These are phyloP conservation scores for Castanospermum australe DNA, from an alignment of 306 rosid genomes.

Conservation along the genomic window DNA sequence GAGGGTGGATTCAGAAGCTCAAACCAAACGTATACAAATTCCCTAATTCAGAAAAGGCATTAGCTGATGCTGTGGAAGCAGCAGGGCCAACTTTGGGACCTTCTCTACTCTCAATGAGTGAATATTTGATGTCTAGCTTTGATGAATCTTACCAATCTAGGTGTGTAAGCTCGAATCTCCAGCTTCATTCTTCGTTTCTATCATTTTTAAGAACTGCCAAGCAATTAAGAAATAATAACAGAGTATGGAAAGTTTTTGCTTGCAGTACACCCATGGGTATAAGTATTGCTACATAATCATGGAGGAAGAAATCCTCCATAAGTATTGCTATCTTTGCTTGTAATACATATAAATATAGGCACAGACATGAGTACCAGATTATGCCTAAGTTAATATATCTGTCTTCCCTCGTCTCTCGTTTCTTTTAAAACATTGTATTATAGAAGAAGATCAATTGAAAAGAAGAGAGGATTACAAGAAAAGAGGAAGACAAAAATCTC, in stretches of 20 bases:
- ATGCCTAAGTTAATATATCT: background rate
- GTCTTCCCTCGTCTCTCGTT: background rate
- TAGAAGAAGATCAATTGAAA: background rate
- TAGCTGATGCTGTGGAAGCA: slow-evolving; percentile 73
- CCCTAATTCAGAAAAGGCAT: slow-evolving; percentile 74
- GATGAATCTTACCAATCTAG: slow-evolving; percentile 96
- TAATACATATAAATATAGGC: background rate
- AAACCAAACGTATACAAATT: slow-evolving; percentile 66
- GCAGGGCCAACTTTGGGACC: slow-evolving; percentile 94
- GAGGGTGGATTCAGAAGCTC: slow-evolving; percentile 80
- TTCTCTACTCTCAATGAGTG: slow-evolving; percentile 80
- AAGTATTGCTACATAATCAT: background rate
- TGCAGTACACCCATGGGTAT: slow-evolving; percentile 14
- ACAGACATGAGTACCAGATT: background rate
- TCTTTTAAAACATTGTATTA: background rate
- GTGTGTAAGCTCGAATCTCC: slow-evolving; percentile 42
- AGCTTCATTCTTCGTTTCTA: slow-evolving; percentile 1
- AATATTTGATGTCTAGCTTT: slow-evolving; percentile 97
- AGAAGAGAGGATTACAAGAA: background rate
- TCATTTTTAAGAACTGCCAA: background rate
- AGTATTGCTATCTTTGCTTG: too few species aligned
- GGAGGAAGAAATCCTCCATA: too few species aligned
- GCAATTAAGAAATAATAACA: slow-evolving; percentile 3
- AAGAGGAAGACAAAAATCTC: background rate
- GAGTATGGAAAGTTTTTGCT: background rate